These are phyloP conservation scores for Termitomyces heimii DNA, from an alignment of 768 basidiomycete genomes.

Conservation along the genomic window DNA sequence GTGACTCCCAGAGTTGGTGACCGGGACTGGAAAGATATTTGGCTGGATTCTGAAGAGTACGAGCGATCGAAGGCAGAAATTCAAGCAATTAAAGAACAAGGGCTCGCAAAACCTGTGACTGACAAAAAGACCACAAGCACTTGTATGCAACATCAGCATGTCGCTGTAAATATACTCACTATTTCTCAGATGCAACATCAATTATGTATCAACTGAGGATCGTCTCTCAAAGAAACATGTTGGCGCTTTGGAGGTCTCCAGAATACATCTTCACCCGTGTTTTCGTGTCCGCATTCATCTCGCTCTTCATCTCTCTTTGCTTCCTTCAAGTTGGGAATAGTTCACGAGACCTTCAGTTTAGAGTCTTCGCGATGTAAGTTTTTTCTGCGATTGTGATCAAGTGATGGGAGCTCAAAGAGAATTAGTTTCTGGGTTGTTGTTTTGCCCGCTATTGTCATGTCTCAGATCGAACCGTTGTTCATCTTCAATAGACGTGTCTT, in stretches of 20 bases:
- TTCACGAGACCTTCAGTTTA: slow-evolving; percentile 67
- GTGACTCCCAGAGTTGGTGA: slow-evolving; percentile 65
- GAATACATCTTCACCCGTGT: slow-evolving; percentile 83
- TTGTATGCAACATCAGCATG: slow-evolving; percentile 30
- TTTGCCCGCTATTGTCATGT: slow-evolving; percentile 70
- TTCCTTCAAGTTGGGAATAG: slow-evolving; percentile 71
- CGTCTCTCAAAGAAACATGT: slow-evolving; percentile 62
- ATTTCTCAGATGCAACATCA: slow-evolving; percentile 59
- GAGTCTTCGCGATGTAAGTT: slow-evolving; percentile 71
- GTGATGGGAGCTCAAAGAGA: not conserved
- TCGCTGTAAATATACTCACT: not conserved
- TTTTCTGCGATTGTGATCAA: not conserved
- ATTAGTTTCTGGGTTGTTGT: slow-evolving; percentile 60
- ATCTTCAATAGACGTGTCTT: slow-evolving; percentile 59
- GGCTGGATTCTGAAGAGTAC: slow-evolving; percentile 69
- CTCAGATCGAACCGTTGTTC: slow-evolving; percentile 80
- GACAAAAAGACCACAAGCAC: slow-evolving; percentile 36
- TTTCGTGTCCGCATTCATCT: slow-evolving; percentile 68
- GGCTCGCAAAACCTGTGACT: slow-evolving; percentile 34
- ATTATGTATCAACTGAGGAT: slow-evolving; percentile 68
- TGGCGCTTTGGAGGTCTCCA: slow-evolving; percentile 76
- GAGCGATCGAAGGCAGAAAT: slow-evolving; percentile 37
- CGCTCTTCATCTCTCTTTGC: slow-evolving; percentile 68
- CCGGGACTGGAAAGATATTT: slow-evolving; percentile 83
- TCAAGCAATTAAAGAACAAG: slow-evolving; percentile 37